These are phyloP conservation scores for Solanum tarapatanum DNA, from an alignment of 257 asterid species.

Conservation along the genomic window DNA sequence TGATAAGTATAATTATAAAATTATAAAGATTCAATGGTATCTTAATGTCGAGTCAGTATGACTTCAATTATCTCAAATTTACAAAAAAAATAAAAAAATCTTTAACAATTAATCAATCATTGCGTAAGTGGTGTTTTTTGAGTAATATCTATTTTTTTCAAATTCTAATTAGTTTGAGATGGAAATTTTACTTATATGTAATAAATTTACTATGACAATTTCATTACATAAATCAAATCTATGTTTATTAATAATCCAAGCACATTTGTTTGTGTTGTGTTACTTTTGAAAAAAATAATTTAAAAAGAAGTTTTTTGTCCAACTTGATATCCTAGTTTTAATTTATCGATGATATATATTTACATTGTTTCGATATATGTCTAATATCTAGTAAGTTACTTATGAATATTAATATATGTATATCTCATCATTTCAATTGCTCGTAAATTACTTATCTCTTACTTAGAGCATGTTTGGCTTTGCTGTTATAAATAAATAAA, in stretches of 20 bases:
- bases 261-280: neutral
- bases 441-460: neutral
- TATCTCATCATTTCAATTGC: no score
- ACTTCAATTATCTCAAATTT: neutral
- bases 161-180: neutral
- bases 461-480: neutral
- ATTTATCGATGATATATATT: neutral
- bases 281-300: neutral
- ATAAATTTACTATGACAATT: neutral
- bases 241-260: neutral
- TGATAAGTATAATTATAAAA: neutral
- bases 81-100: neutral
- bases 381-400: neutral
- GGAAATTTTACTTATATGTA: neutral
- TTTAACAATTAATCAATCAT: neutral
- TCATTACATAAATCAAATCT: neutral
- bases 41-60: neutral
- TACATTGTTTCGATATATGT: neutral
- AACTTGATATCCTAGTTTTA: neutral
- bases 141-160: neutral
- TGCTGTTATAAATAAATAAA: no score
- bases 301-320: neutral
- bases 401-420: neutral
- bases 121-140: neutral
- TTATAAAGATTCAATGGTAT: neutral